These are phyloP conservation scores for Misopates orontium DNA, from an alignment of 257 asterid species.

Conservation along the genomic window DNA sequence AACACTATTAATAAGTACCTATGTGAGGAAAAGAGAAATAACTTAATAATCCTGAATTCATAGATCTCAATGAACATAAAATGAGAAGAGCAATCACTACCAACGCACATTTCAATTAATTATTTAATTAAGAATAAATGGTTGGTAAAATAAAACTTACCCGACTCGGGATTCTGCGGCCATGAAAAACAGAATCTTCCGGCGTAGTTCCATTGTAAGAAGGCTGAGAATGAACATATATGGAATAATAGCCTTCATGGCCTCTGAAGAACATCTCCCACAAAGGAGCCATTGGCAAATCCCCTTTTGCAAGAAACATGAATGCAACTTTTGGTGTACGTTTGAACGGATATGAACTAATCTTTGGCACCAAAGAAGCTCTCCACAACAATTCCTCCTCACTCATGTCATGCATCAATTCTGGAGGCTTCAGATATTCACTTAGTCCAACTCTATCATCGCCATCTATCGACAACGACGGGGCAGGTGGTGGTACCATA, in stretches of 20 bases:
- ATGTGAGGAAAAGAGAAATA: too few relatives aligned
- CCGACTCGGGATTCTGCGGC: constrained; percentile 71
- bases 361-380: constrained; percentile 69
- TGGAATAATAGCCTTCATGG: constrained; percentile 48
- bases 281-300: constrained; percentile 65
- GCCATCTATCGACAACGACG: too few relatives aligned
- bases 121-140: not conserved
- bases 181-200: constrained; percentile 53
- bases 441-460: constrained; percentile 28
- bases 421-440: constrained; percentile 38
- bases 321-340: constrained; percentile 67
- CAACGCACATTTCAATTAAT: not conserved
- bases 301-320: constrained; percentile 67
- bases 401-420: constrained; percentile 54
- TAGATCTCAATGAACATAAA: constrained; percentile 19
- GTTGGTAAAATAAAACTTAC: constrained; percentile 31
- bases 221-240: constrained; percentile 71
- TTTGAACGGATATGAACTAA: constrained; percentile 34
- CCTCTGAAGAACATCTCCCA: constrained; percentile 79
- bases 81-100: not conserved
- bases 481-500: constrained; percentile 7
- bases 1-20: not conserved
- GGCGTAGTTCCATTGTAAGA: constrained; percentile 42
- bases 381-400: constrained; percentile 71
- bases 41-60: not conserved